These are phyloP conservation scores for Helicostylum pulchrum DNA, from an alignment of 192 early-diverging fungal genomes.

Conservation along the genomic window DNA sequence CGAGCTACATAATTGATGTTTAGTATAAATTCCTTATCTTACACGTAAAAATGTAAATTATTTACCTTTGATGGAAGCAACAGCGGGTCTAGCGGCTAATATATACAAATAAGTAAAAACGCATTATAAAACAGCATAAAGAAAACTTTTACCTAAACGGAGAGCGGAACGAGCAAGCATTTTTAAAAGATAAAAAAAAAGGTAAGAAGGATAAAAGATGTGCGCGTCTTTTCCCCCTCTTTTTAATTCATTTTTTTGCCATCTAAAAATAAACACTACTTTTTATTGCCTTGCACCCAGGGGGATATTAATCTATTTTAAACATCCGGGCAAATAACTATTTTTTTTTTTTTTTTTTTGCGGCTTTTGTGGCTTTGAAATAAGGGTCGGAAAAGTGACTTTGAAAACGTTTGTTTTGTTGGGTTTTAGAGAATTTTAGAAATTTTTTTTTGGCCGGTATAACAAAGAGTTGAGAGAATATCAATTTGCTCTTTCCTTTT, in stretches of 20 bases:
- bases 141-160: slow-evolving; percentile 12
- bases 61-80: slow-evolving; percentile 17
- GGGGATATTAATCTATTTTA: too few relatives aligned
- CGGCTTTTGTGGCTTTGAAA: slow-evolving; percentile 4
- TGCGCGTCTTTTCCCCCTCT: neutral
- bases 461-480: too few relatives aligned
- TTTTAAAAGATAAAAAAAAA: slow-evolving; percentile 1
- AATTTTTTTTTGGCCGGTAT: too few relatives aligned
- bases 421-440: too few relatives aligned
- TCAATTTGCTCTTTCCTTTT: too few relatives aligned
- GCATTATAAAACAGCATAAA: neutral
- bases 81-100: slow-evolving; percentile 6
- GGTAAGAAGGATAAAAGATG: slow-evolving; percentile 12
- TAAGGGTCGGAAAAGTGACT: slow-evolving; percentile 11
- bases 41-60: neutral
- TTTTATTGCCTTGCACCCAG: too few relatives aligned
- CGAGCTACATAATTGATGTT: slow-evolving; percentile 24
- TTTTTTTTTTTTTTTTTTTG: neutral
- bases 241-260: neutral
- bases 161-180: slow-evolving; percentile 20
- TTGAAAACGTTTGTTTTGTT: too few relatives aligned
- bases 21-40: neutral
- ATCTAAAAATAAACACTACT: neutral
- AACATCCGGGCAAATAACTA: too few relatives aligned
- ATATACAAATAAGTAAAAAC: neutral